Base-by-base conservation (phyloP, 2,329 filamentous ascomycete genomes). In the Chrysoporthe deuterocubensis region DNA sequence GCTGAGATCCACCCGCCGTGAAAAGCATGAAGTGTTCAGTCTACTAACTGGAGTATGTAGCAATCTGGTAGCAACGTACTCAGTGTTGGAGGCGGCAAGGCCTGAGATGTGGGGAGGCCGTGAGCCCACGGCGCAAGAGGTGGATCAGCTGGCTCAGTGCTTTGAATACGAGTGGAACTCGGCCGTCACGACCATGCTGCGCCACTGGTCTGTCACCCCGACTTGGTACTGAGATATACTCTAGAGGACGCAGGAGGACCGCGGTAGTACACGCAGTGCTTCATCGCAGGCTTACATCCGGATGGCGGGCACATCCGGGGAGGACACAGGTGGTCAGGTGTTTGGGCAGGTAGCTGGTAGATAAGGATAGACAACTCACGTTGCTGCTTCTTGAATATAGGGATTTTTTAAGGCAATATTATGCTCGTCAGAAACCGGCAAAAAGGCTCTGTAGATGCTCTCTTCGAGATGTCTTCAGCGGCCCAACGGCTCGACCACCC, bases 61-160 rank as follows among this genome's bases (percentile, higher is more conserved):
- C 70, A 83, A 84, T 66, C 80, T 93, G 59, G 83, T 93, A 26
- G 76, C 84, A 0, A 81, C 83, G 48, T 90, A 90, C 73, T 89
- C 91, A 0, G 81, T 83, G 44, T 76, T 81, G 14, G 88, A 92
- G 74, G 88, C 90, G 0, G 79, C 81, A 16, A 86, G 85, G 71
- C 87, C 86, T 3, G 85, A 87, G 66, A 93, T 93, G 89, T 93
- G 91, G 91, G 90, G 86, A 59, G 85, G 83, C 1, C 81, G 81
- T 44, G 76, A 80, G 37, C 90, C 91, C 0, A 81, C 84, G 1
- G 74, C 80, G 1, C 84, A 86, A 1, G 85, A 90, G 67, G 81
- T 87, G 0, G 78, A 83, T 4, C 84, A 88, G 75, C 83, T 93
- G 43, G 82, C 88, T 1, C 81, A 80, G 46, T 90, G 87, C 65